Conservation (phyloP, 2,329 filamentous ascomycete species). For the Fusarium scirpi region DNA sequence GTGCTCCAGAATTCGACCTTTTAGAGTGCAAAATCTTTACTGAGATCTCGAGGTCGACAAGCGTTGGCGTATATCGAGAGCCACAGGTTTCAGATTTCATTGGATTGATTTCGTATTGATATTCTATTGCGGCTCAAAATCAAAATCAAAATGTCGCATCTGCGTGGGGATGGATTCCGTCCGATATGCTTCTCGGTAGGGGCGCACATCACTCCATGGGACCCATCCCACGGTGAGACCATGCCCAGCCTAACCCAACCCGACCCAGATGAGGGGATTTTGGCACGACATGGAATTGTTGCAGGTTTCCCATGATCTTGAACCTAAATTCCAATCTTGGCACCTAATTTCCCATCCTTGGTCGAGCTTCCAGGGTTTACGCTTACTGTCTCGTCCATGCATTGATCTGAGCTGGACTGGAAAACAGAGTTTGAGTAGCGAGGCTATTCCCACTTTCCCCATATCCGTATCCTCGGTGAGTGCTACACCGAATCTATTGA, state of each 20-base stretch:
- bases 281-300: conserved; percentile 36
- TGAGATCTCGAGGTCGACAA: conserved; percentile 27
- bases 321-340: conserved; percentile 25
- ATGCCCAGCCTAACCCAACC: background rate
- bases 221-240: background rate
- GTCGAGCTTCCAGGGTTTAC: background rate
- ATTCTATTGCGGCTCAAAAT: conserved; percentile 30
- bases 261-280: conserved; percentile 11
- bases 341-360: conserved; percentile 29
- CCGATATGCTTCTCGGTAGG: conserved; percentile 35
- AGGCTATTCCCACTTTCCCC: conserved; percentile 23
- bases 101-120: conserved; percentile 2
- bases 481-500: conserved; percentile 6
- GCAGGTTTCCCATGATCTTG: conserved; percentile 31
- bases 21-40: background rate
- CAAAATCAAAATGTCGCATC: conserved; percentile 10
- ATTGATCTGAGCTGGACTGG: background rate
- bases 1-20: background rate
- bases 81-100: conserved; percentile 19
- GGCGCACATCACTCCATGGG: conserved; percentile 30
- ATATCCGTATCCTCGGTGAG: background rate
- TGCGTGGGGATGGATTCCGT: conserved; percentile 28
- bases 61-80: conserved; percentile 28
- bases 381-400: background rate
- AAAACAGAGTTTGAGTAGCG: conserved; percentile 1